Evolutionary conservation across 1,139 yeast species (phyloP), one percentile per base, ranked within the genome.

Genomic region (Groenewaldozyma auringiensis): DNA sequence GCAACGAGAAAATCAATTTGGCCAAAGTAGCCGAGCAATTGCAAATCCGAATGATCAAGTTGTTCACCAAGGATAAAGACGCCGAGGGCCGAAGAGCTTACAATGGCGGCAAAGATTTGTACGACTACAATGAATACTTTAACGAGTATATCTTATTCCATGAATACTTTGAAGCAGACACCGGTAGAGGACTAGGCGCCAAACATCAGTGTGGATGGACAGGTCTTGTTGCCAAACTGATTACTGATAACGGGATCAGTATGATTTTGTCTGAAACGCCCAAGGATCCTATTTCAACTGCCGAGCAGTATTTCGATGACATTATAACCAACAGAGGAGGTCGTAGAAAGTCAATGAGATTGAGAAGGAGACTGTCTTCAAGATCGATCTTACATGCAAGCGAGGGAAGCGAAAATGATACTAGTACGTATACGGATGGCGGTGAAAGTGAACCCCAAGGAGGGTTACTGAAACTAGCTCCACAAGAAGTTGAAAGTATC

Each of bases 141-240:
- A 77, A 76, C 58, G 95, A 88, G 53, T 77, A 79, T 57, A 75
- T 86, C 39, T 81, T 85, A 52, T 89, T 87, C 64, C 86, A 77
- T 62, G 97, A 89, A 67, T 89, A 84, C 62, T 89, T 89, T 63
- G 95, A 89, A 60, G 96, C 95, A 56, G 97, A 89, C 60, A 83
- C 94, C 2, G 97, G 97, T 41, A 76, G 95, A 57, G 97, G 97
- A 4, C 70, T 89, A 50, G 97, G 97, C 35, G 92, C 96, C 1
- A 82, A 92, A 41, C 96, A 92, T 69, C 97, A 89, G 68, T 83
- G 89, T 70, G 97, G 97, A 14, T 89, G 97, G 97, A 89, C 97
- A 1, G 89, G 95, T 0, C 74, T 89, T 42, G 94, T 88, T 47
- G 95, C 96, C 42, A 85, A 92, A 65, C 79, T 94, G 78, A 87